Percentiles rank a stretch among this genome's conserved stretches.
Conservation (phyloP, 148 eudicot genomes). For the Rhododendron williamsianum region DNA sequence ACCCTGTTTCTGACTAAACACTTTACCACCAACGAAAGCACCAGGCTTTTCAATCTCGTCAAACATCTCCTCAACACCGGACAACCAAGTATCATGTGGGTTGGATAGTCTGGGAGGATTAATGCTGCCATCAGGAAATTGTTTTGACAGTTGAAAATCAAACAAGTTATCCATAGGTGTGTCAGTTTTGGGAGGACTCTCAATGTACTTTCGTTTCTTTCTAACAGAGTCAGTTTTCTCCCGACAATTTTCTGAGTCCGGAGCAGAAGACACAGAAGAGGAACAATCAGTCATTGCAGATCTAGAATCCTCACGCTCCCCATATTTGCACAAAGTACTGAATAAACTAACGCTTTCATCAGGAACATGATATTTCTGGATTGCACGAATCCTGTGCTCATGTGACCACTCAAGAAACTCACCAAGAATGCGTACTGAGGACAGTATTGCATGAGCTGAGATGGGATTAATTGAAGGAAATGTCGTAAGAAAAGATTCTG, state of each 20-base stretch:
- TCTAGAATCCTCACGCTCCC: conserved; percentile 79
- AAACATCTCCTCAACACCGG: conserved; percentile 22
- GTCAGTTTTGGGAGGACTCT: conserved; percentile 24
- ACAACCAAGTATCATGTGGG: conserved; percentile 28
- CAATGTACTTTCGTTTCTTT: conserved; percentile 39
- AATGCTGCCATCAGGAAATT: conserved; percentile 23
- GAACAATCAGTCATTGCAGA: conserved; percentile 89
- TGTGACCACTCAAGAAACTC: conserved; percentile 63
- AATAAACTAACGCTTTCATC: conserved; percentile 68
- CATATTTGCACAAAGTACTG: conserved; percentile 56
- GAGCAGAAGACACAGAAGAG: conserved; percentile 81
- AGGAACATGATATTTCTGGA: conserved; percentile 54
- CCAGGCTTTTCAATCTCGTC: conserved; percentile 20
- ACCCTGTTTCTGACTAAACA: conserved; percentile 23
- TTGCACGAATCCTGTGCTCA: conserved; percentile 43
- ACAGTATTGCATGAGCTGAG: conserved; percentile 83
- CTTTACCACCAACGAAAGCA: conserved; percentile 24
- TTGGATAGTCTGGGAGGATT: conserved; percentile 26
- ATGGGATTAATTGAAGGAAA: conserved; percentile 92
- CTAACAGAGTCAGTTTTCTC: conserved; percentile 33
- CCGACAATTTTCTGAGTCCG: conserved; percentile 44
- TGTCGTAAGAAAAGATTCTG: conserved; percentile 78
- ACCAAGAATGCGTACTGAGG: conserved; percentile 50
- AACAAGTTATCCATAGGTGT: conserved; percentile 23
- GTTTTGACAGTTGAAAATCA: conserved; percentile 19